Percentiles rank a stretch among this genome's conserved stretches.
phyloP scores from a whole-genome alignment of 2,329 filamentous ascomycete genomes.

The Zarea fungicola region DNA sequence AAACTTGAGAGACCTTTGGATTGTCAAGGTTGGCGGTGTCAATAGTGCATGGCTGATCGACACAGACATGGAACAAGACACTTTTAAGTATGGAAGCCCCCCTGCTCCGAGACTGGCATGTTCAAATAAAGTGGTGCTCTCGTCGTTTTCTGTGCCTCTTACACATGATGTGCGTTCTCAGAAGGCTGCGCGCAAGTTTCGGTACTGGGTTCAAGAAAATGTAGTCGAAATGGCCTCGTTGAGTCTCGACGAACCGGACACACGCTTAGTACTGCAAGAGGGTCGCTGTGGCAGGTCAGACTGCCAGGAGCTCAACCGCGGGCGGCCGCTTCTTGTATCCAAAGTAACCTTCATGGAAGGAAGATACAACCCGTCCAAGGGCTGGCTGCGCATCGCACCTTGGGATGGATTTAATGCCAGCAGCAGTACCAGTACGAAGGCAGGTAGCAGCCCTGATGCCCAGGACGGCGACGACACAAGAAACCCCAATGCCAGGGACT shows the following conservation, averaged over 20 bases:
- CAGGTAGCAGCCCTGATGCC: not conserved
- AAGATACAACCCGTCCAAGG: conserved; percentile 22
- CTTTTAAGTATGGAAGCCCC: too few relatives aligned
- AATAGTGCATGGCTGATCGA: conserved; percentile 31
- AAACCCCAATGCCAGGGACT: not conserved
- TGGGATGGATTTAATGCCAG: conserved; percentile 18
- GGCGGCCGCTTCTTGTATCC: conserved; percentile 33
- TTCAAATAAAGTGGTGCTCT: not conserved
- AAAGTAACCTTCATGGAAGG: conserved; percentile 33
- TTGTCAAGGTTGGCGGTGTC: conserved; percentile 35
- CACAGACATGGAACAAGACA: conserved; percentile 25
- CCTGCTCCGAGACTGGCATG: too few relatives aligned
- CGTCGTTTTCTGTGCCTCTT: not conserved
- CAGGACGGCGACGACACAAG: not conserved
- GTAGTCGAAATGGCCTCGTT: conserved; percentile 33
- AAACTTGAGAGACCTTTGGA: conserved; percentile 33
- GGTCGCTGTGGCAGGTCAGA: conserved; percentile 31
- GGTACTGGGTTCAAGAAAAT: conserved; percentile 34
- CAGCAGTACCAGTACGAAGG: not conserved
- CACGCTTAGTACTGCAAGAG: conserved; percentile 27
- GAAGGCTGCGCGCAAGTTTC: conserved; percentile 31
- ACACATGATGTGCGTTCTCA: conserved; percentile 19
- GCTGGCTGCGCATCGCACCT: conserved; percentile 29
- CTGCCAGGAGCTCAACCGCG: conserved; percentile 31
- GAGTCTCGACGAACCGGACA: conserved; percentile 29